Evolutionary conservation across 2,329 filamentous ascomycete species (phyloP), one percentile per base, ranked within the genome.

Genomic region (Botryosphaeria agaves): DNA sequence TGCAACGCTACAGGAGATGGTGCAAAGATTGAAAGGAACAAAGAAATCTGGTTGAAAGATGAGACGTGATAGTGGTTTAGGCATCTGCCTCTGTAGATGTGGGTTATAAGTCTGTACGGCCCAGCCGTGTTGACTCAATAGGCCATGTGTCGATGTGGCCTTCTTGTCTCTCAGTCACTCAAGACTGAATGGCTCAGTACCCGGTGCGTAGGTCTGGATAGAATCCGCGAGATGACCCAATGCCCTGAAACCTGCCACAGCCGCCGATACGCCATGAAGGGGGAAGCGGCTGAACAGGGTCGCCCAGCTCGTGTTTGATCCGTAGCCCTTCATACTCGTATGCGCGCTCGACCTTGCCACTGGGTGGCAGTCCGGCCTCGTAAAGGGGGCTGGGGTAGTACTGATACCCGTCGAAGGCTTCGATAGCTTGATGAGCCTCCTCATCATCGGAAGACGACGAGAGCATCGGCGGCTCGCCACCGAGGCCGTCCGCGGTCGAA

Each of bases 331-430:
- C 39, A 52, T 33, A 41, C 54, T 34, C 3, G 39, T 52, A 32
- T 34, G 50, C 37, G 37, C 47, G 40, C 33, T 57, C 44, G 33
- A 44, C 27, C 31, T 53, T 55, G 12, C 42, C 9, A 4, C 44
- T 46, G 17, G 38, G 35, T 27, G 42, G 38, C 5, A 56, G 41
- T 4, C 40, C 45, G 9, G 34, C 32, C 30, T 62, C 57, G 40
- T 60, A 61, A 19, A 62, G 46, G 2, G 58, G 45, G 3, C 46
- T 44, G 1, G 59, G 56, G 21, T 55, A 60, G 43, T 64, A 63
- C n/a, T 54, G 53, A 38, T 64, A 64, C 9, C 55, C 55, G 14
- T 56, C 49, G 20, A 46, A 50, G 6, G 45, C 42, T 15, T 60
- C 56, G 26, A 59, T 55, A 34, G 53, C 47, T 39, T 55, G 54